A percentile compares a stretch with the other conserved stretches of the same genome.
Conservation (phyloP, 331 rosid genomes). For the Erythrophleum ivorense region DNA sequence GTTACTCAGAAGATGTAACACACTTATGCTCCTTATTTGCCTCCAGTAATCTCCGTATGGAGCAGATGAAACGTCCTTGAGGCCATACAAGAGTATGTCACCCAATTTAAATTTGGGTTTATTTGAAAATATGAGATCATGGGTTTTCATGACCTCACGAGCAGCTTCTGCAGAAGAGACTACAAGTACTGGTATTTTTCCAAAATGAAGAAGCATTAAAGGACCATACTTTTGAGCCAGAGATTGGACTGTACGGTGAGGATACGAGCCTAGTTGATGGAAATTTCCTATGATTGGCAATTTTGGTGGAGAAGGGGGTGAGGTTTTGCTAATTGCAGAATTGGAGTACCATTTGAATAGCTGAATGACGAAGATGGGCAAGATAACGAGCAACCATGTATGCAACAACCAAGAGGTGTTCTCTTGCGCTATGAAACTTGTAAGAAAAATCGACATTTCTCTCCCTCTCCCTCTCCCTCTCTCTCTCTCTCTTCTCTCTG, state of each 20-base stretch:
- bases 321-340: background rate
- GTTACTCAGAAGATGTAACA: slow-evolving; percentile 35
- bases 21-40: background rate
- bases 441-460: no score
- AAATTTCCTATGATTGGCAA: slow-evolving; percentile 15
- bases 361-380: background rate
- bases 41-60: slow-evolving; percentile 15
- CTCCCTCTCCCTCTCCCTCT: no score
- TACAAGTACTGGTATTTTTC: background rate
- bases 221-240: slow-evolving; percentile 20
- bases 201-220: slow-evolving; percentile 17
- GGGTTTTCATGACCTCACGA: slow-evolving; percentile 5
- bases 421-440: background rate
- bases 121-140: background rate
- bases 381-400: slow-evolving; percentile 13
- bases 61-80: background rate
- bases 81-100: slow-evolving; percentile 5
- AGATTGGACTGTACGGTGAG: background rate
- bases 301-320: slow-evolving; percentile 29
- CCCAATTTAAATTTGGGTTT: background rate
- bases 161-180: slow-evolving; percentile 4
- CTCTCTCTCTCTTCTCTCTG: no score
- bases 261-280: slow-evolving; percentile 17
- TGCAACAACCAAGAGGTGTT: background rate
- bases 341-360: slow-evolving; percentile 1